These are phyloP conservation scores for Geotrichum fermentans DNA, from an alignment of 1,139 yeast genomes.

Conservation along the genomic window DNA sequence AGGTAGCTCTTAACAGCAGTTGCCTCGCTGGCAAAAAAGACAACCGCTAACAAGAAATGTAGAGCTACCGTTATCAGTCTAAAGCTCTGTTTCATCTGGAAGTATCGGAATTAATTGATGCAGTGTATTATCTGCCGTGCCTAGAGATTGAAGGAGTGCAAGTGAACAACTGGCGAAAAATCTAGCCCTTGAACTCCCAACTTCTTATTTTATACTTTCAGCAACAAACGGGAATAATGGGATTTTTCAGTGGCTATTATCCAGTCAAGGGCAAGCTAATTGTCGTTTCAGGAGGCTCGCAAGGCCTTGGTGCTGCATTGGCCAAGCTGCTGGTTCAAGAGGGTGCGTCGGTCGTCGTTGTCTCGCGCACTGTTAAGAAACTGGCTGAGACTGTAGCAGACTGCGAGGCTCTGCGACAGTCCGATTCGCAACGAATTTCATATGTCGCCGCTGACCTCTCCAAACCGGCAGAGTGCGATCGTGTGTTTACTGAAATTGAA, in stretches of 20 bases:
- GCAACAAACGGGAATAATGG: conserved; percentile 15
- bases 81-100: conserved; percentile 9
- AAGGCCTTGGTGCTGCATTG: conserved; percentile 82
- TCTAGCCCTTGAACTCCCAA: neutral
- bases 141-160: neutral
- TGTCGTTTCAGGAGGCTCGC: conserved; percentile 91
- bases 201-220: neutral
- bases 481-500: conserved; percentile 39
- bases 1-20: conserved; percentile 61
- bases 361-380: conserved; percentile 66
- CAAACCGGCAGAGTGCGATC: conserved; percentile 46
- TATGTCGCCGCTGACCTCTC: conserved; percentile 67
- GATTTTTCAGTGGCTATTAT: conserved; percentile 21
- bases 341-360: conserved; percentile 64
- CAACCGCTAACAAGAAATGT: conserved; percentile 19
- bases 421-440: conserved; percentile 38
- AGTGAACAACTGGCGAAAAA: conserved; percentile 40
- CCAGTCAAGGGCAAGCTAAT: conserved; percentile 44
- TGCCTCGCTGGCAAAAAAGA: conserved; percentile 10
- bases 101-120: neutral
- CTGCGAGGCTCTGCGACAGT: conserved; percentile 37
- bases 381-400: conserved; percentile 47
- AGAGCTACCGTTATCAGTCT: conserved; percentile 17
- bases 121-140: too few relatives aligned
- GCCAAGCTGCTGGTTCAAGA: conserved; percentile 54